phyloP scores from a whole-genome alignment of 2,329 filamentous ascomycete genomes.

The Xylaria sp. region DNA sequence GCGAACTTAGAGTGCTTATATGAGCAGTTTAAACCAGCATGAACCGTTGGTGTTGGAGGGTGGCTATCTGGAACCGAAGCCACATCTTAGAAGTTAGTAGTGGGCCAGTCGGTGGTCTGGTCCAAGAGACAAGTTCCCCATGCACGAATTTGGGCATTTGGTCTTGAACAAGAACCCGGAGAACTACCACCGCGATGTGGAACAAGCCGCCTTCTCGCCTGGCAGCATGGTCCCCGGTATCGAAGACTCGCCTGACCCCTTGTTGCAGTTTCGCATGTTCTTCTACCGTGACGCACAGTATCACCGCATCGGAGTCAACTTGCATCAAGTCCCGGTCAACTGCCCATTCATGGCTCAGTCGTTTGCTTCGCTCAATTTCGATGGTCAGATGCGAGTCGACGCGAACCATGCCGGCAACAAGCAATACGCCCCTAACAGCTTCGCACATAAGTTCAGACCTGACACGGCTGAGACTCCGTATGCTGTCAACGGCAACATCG shows the following conservation, averaged over 20 bases:
- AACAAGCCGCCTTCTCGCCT: constrained; percentile 55
- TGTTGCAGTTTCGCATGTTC: no score
- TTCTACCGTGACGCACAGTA: no score
- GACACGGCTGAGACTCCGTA: constrained; percentile 47
- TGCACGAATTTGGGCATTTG: constrained; percentile 45
- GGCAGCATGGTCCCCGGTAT: constrained; percentile 51
- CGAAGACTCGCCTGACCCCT: constrained; percentile 47
- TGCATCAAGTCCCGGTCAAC: constrained; percentile 44
- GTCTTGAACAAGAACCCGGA: constrained; percentile 43
- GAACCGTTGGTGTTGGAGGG: no score
- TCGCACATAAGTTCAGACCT: constrained; percentile 46
- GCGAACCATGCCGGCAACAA: constrained; percentile 43
- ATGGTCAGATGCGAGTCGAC: constrained; percentile 44
- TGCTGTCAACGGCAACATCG: constrained; percentile 43
- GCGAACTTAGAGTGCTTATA: no score
- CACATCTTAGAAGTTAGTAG: no score
- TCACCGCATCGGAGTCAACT: constrained; percentile 43
- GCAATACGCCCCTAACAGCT: constrained; percentile 49
- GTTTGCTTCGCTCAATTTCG: constrained; percentile 43
- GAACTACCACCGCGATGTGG: constrained; percentile 39
- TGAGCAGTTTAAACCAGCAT: no score
- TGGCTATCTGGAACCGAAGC: no score
- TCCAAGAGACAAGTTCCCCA: constrained; percentile 38
- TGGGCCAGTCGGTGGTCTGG: no score
- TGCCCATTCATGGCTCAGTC: constrained; percentile 38